These are phyloP conservation scores for Tylopilus cervinicoccineus DNA, from an alignment of 768 basidiomycete genomes.

Conservation along the genomic window DNA sequence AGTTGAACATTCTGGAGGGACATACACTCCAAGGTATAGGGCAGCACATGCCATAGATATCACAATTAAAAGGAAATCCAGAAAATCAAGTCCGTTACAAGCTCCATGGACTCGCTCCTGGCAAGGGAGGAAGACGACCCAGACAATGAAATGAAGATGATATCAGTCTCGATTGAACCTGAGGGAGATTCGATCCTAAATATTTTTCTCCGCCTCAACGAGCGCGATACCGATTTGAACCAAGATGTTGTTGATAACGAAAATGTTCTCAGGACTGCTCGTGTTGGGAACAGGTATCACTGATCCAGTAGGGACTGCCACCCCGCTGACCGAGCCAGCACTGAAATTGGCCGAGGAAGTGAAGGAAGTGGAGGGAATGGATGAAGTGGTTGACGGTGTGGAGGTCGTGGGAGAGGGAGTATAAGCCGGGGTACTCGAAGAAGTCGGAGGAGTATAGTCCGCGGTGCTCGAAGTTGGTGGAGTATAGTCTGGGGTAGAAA, in stretches of 20 bases:
- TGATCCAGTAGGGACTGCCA: constrained; percentile 22
- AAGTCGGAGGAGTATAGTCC: constrained; percentile 18
- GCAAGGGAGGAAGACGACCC: constrained; percentile 1
- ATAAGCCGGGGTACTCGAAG: constrained; percentile 17
- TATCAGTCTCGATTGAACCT: not conserved
- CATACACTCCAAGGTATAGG: constrained; percentile 18
- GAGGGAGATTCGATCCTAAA: not conserved
- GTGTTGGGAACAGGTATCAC: constrained; percentile 31
- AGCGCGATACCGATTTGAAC: constrained; percentile 30
- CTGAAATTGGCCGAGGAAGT: constrained; percentile 18
- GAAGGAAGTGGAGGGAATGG: constrained; percentile 7
- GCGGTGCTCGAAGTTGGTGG: constrained; percentile 14
- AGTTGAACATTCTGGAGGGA: constrained; percentile 4
- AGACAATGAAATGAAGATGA: not conserved
- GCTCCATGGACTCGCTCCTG: constrained; percentile 3
- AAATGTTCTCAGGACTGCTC: constrained; percentile 32
- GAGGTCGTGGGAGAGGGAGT: constrained; percentile 22
- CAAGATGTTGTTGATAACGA: constrained; percentile 34
- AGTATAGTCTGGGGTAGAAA: constrained; percentile 21
- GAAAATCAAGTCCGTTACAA: not conserved
- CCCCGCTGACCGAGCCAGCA: constrained; percentile 22
- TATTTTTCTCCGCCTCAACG: not conserved
- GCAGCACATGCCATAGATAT: constrained; percentile 14
- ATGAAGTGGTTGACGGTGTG: constrained; percentile 21
- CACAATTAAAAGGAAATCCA: not conserved